These are phyloP conservation scores for Alloteropsis semialata DNA, from an alignment of 176 grass and related monocot genomes.

Conservation along the genomic window DNA sequence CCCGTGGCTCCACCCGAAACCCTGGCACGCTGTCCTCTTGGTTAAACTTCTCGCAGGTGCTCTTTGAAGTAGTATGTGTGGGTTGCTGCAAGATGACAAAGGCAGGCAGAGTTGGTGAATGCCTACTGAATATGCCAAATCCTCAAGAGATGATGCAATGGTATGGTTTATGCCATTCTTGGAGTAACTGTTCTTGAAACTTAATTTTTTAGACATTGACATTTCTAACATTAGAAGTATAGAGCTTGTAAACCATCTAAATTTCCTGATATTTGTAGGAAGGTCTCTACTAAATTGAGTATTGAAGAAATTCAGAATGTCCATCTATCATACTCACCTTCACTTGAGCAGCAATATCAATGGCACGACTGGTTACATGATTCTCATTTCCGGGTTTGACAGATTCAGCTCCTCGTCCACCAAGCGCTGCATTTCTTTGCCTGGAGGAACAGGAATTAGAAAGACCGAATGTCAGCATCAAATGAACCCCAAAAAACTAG, in stretches of 20 bases:
- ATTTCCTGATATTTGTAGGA: not conserved
- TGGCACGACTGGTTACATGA: slow-evolving; percentile 31
- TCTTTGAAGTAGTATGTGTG: slow-evolving; percentile 52
- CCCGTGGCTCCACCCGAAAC: slow-evolving; percentile 39
- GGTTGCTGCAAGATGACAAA: slow-evolving; percentile 38
- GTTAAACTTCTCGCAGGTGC: slow-evolving; percentile 45
- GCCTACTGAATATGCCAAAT: not conserved
- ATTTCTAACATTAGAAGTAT: not conserved
- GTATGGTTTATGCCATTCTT: not conserved
- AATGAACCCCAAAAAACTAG: slow-evolving; percentile 28
- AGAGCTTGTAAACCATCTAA: not conserved
- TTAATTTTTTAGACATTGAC: not conserved
- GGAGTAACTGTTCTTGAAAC: not conserved
- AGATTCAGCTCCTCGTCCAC: slow-evolving; percentile 54
- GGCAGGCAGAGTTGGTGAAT: slow-evolving; percentile 5
- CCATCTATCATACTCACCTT: slow-evolving; percentile 33
- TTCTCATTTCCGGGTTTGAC: slow-evolving; percentile 53
- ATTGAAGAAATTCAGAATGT: not conserved
- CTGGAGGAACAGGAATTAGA: slow-evolving; percentile 38
- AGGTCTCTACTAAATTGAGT: not conserved
- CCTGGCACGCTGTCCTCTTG: slow-evolving; percentile 49
- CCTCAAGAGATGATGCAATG: not conserved
- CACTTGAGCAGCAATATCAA: slow-evolving; percentile 38
- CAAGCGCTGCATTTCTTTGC: slow-evolving; percentile 46
- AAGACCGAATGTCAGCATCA: not conserved